phyloP scores from a whole-genome alignment of 345 rosid genomes.

The Populus alba region DNA sequence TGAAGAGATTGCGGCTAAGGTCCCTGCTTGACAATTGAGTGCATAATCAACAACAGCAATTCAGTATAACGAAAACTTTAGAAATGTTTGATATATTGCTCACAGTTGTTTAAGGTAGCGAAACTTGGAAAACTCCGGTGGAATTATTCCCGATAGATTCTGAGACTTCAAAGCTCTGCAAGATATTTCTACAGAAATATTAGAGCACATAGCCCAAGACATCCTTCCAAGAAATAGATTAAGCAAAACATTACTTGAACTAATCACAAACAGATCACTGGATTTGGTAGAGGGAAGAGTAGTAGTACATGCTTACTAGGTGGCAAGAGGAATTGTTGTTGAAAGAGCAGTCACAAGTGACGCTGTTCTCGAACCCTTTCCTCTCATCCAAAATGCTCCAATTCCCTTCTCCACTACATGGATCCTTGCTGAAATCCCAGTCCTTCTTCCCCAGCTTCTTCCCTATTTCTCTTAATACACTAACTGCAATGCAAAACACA shows the following conservation, averaged over 20 bases:
- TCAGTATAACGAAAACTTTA: neutral
- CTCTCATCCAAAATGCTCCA: constrained; percentile 36
- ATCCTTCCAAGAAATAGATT: neutral
- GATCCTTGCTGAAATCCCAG: constrained; percentile 70
- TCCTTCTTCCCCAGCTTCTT: constrained; percentile 62
- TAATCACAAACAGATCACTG: neutral
- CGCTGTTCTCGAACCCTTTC: constrained; percentile 48
- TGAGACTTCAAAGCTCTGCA: constrained; percentile 65
- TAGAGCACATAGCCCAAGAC: neutral
- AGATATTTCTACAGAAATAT: neutral
- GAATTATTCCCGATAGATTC: constrained; percentile 63
- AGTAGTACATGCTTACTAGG: constrained; percentile 50
- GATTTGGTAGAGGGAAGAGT: neutral
- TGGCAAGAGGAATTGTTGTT: constrained; percentile 55
- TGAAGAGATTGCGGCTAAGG: constrained; percentile 70
- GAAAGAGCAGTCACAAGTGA: constrained; percentile 57
- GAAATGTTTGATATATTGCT: constrained; percentile 19
- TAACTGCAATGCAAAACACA: constrained; percentile 39
- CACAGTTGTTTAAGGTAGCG: constrained; percentile 62
- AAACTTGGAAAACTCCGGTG: constrained; percentile 72
- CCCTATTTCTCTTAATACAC: constrained; percentile 59
- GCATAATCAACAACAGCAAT: neutral
- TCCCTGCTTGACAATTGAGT: constrained; percentile 45
- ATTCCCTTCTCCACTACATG: constrained; percentile 69
- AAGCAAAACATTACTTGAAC: neutral